phyloP scores from a whole-genome alignment of 139 green algal genomes.

The Ulvella scutata region DNA sequence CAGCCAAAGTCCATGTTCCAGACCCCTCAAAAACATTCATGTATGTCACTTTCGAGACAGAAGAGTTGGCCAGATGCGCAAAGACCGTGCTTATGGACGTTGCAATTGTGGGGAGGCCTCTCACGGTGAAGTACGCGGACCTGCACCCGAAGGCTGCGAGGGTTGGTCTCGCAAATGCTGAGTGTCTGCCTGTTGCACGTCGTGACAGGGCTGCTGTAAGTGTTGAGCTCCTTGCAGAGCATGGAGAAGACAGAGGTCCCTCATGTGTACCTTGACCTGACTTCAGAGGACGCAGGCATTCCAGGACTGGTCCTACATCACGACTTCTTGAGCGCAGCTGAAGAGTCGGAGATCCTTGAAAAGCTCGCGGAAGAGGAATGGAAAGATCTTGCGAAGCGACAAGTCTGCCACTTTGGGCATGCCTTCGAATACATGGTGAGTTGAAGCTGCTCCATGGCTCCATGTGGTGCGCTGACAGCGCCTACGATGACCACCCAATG shows the following conservation, averaged over 20 bases:
- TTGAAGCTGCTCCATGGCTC: constrained; percentile 5
- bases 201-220: not conserved
- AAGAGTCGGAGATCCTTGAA: constrained; percentile 44
- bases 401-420: constrained; percentile 78
- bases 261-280: not conserved
- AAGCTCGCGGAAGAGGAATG: constrained; percentile 28
- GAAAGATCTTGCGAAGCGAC: constrained; percentile 47
- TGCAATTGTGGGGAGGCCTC: constrained; percentile 2
- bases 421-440: constrained; percentile 49
- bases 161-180: not conserved
- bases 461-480: not conserved
- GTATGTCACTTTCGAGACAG: constrained; percentile 15
- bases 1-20: constrained; percentile 5
- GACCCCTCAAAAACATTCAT: constrained; percentile 11
- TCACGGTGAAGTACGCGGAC: constrained; percentile 29
- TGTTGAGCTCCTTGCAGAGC: not conserved
- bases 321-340: constrained; percentile 35
- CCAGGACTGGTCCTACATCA: constrained; percentile 39
- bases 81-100: constrained; percentile 6
- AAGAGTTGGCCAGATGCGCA: constrained; percentile 14
- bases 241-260: not conserved
- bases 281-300: constrained; percentile 21
- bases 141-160: not conserved
- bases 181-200: constrained; percentile 5
- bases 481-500: not conserved